A percentile compares a stretch with the other conserved stretches of the same genome.
Evolutionary conservation across 2,329 filamentous ascomycete genomes (phyloP).

Genomic region (Colletotrichum sublineola): DNA sequence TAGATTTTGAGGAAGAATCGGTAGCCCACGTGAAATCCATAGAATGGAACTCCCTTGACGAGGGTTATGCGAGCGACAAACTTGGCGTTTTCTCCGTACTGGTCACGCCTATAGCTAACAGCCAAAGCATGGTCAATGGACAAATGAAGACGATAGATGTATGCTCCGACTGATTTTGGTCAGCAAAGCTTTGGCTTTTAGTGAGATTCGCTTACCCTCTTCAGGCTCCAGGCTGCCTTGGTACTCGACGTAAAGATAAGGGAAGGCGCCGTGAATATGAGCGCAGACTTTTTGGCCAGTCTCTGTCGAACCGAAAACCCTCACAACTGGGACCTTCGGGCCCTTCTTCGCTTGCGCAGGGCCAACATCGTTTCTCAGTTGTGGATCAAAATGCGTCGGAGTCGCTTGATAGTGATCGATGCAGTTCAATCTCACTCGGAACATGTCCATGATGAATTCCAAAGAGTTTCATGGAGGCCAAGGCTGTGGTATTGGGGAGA

Average conservation of each 20-base stretch:
- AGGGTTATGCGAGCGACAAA: constrained; percentile 93
- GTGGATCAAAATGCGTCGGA: constrained; percentile 85
- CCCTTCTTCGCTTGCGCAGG: constrained; percentile 71
- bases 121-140: constrained; percentile 93
- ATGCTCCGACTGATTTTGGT: constrained; percentile 72
- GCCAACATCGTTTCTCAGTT: constrained; percentile 75
- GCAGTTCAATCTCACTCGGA: constrained; percentile 93
- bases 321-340: constrained; percentile 85
- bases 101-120: constrained; percentile 84
- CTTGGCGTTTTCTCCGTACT: constrained; percentile 72
- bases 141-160: constrained; percentile 82
- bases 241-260: constrained; percentile 95
- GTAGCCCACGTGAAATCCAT: constrained; percentile 95
- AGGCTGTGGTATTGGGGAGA: neutral
- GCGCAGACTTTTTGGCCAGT: constrained; percentile 96
- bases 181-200: neutral
- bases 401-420: constrained; percentile 92
- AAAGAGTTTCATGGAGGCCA: constrained; percentile 30
- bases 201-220: constrained; percentile 67
- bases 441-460: constrained; percentile 69
- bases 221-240: constrained; percentile 75
- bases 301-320: constrained; percentile 92
- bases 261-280: constrained; percentile 95
- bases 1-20: constrained; percentile 95
- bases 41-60: constrained; percentile 95